Percentiles rank a stretch among this genome's conserved stretches.
phyloP scores from a whole-genome alignment of 352 stramenopile species.

The Phytophthora hibernalis region DNA sequence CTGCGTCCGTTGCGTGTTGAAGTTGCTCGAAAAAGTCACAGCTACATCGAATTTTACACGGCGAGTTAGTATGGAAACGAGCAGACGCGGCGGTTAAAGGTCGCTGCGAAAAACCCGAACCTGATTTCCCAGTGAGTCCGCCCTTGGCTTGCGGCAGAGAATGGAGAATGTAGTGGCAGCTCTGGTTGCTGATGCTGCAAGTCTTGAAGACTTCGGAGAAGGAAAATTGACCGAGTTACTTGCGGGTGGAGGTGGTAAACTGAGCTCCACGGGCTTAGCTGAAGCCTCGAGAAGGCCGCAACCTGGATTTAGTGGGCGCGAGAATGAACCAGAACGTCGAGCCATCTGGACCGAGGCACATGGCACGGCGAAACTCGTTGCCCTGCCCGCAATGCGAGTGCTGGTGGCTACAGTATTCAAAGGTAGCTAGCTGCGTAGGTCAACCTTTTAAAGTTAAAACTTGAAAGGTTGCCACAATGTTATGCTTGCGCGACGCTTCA shows the following conservation, averaged over 20 bases:
- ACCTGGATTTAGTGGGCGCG: not conserved
- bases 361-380: conserved; percentile 10
- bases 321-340: conserved; percentile 7
- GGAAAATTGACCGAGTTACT: not conserved
- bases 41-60: conserved; percentile 4
- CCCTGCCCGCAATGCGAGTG: not conserved
- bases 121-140: conserved; percentile 4
- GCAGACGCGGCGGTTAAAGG: not conserved
- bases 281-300: not conserved
- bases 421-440: not conserved
- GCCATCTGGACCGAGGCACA: conserved; percentile 19
- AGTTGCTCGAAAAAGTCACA: conserved; percentile 28
- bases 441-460: too few species aligned
- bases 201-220: not conserved
- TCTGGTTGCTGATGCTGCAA: too few species aligned
- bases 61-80: not conserved
- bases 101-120: conserved; percentile 14
- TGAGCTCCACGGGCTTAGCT: too few species aligned
- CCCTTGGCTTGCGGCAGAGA: not conserved
- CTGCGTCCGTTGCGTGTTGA: conserved; percentile 30
- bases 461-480: not conserved
- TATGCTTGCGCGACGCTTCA: not conserved
- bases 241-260: too few species aligned
- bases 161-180: not conserved
- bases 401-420: not conserved